Base-by-base conservation (phyloP, 495 filamentous ascomycete species). In the Penicillium odoratum region DNA sequence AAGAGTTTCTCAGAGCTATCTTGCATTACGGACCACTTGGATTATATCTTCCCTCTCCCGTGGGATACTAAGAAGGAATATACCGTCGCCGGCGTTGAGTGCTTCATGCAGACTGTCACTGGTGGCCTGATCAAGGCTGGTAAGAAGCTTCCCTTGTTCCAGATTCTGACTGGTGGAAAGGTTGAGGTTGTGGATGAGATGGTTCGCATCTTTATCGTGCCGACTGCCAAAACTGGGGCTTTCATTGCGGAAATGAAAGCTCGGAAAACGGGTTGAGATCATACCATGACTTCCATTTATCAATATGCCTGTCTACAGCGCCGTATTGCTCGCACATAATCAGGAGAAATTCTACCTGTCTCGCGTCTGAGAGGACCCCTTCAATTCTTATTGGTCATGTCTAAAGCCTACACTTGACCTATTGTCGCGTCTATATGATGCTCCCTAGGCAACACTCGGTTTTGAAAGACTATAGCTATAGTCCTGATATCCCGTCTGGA, bases 81-180 rank as follows among this genome's bases (percentile, higher is more conserved):
- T 62, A 62, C 76, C 0, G 72, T 74, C 0, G 70, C 76, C 7
- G 69, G 63, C 7, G 89, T 97, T n/a, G 92, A 97, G 63, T 93
- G 89, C 61, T 98, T 88, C 68, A 89, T 93, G 80, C 90, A 97
- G 76, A 98, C 91, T 1, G 66, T 76, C 15, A 74, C 78, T 0
- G 92, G 93, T 0, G 95, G 94, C 10, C 63, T 98, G 62, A 80
- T 93, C 55, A 97, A 95, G 73, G 86, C 90, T 0, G 93, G 94
- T n/a, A 91, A 87, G 82, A 95, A 92, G 68, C 73, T 91, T 53
- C 76, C 84, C 21, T 67, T 97, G 58, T 65, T 90, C 58, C 88
- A 92, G 75, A 81, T 90, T 52, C 72, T 98, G 57, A 76, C 77
- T n/a, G 74, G 79, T 13, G 87, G 89, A n/a, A 92, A 90, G 61